A percentile compares a stretch with the other conserved stretches of the same genome.
These are phyloP conservation scores for Mollisiaceae sp. DNA, from an alignment of 2,329 filamentous ascomycete genomes.

Conservation along the genomic window DNA sequence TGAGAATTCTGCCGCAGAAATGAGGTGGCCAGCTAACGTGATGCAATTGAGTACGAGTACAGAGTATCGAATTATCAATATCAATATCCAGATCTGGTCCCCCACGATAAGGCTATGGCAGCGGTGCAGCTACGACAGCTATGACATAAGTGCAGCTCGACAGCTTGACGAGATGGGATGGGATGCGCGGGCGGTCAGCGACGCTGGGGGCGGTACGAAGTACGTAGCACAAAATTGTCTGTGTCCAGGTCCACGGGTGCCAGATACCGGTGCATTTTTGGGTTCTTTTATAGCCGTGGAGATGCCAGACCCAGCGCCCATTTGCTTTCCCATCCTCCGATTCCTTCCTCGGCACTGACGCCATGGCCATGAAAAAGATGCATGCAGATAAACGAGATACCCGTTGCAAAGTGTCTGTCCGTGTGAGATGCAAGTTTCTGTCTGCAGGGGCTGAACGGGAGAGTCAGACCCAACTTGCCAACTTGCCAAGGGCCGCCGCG, in stretches of 20 bases:
- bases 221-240: neutral
- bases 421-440: neutral
- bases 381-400: neutral
- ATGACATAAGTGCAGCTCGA: slow-evolving; percentile 22
- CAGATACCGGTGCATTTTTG: neutral
- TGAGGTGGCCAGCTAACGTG: slow-evolving; percentile 8
- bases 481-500: too few relatives aligned
- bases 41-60: slow-evolving; percentile 16
- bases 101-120: slow-evolving; percentile 26
- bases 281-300: slow-evolving; percentile 13
- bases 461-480: slow-evolving; percentile 14
- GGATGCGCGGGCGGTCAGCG: neutral
- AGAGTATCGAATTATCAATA: too few relatives aligned
- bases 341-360: neutral
- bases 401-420: too few relatives aligned
- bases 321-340: neutral
- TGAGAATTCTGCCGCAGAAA: neutral
- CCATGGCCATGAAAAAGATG: neutral
- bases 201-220: neutral
- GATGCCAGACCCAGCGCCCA: neutral
- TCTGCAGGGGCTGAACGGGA: slow-evolving; percentile 12
- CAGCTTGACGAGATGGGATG: neutral
- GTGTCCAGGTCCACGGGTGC: neutral
- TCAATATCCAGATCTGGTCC: slow-evolving; percentile 10
- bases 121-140: slow-evolving; percentile 8